Evolutionary conservation across 2,329 filamentous ascomycete species (phyloP), one percentile per base, ranked within the genome.

Genomic region (Trichoderma asperellum): DNA sequence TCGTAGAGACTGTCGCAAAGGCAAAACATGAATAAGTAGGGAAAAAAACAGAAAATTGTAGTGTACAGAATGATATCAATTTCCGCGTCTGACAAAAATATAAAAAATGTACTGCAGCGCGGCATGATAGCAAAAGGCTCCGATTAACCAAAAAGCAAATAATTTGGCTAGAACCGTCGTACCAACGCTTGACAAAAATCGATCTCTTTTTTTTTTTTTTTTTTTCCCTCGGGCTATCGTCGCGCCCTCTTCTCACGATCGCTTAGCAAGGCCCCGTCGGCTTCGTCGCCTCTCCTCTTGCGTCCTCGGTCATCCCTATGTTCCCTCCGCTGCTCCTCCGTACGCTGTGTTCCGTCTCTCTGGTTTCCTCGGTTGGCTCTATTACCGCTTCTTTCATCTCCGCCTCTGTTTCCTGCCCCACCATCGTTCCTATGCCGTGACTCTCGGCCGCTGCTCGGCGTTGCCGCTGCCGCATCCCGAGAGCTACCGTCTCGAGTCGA

Each of bases 171-270:
- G 35, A 32, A 18, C n/a, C 49, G 16, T 68, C 55, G 63, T 68
- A 66, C 63, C 68, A 68, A 70, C 56, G 56, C 29, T 57, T 32
- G 43, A 61, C 49, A 65, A 65, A 47, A 63, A 56, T 52, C 18
- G 8, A 55, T n/a, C 21, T 29, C 32, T 8, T 27, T 21, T 18
- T 24, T 18, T 18, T 24, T 18, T 18, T 24, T 11, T 34, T 55
- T n/a, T 49, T 35, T 18, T 32, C 16, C 35, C 21, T 34, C 16
- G 37, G 52, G 59, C 62, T 55, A 86, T 74, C 83, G 83, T 77
- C 86, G 82, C 72, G 79, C 82, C 76, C 86, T 81, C 81, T 88
- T 88, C 71, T 88, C 86, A 69, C 83, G 80, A 49, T 86, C 84
- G 73, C 76, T 82, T 18, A 76, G 72, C 71, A 78, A 70, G 24